Base-by-base conservation (phyloP, 306 rosid species). In the Vigna nakashimae region DNA sequence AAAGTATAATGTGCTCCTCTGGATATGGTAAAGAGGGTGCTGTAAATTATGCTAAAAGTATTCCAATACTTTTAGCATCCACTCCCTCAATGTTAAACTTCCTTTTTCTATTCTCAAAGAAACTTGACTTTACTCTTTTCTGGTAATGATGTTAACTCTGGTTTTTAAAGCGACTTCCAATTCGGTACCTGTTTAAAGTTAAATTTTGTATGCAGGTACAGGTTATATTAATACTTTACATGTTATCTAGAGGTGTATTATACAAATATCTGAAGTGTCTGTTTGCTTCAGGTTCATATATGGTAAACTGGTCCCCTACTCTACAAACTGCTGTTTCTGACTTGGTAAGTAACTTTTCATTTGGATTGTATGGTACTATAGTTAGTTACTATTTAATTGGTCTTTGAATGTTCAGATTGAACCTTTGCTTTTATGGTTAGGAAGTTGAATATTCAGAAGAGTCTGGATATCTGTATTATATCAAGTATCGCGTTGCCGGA, bases 311-410 rank as follows among this genome's bases (percentile, higher is more conserved):
- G 98, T 90, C 98, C 84, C 98, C 98, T 38, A 72, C 77, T 84
- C 87, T 94, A 77, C 98, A 94, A 82, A 94, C 98, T 82, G 98
- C 98, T 62, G 97, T 94, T 83, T 94, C 98, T 43, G 98, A 94
- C 85, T 80, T 94, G 93, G 98, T 90, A 84, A 77, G 88, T 79
- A 62, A 30, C 60, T 68, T 22, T 76, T 79, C 40, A 12, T 65
- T 56, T 56, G 62, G 18, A 2, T 38, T 70, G 15, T 46, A 71
- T 48, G 12, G 56, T 65, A 43, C 53, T 42, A 9, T 66, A 43
- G 36, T 66, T 20, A 40, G 70, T 13, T 52, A 40, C 45, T 53
- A 56, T 64, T 73, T 68, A 62, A 71, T 51, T 80, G 67, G 51
- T 87, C 57, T 48, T 51, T 40, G 52, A 76, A 45, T 68, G 34